phyloP scores from a whole-genome alignment of 176 grass and related monocot species.

The Metroxylon sagu region DNA sequence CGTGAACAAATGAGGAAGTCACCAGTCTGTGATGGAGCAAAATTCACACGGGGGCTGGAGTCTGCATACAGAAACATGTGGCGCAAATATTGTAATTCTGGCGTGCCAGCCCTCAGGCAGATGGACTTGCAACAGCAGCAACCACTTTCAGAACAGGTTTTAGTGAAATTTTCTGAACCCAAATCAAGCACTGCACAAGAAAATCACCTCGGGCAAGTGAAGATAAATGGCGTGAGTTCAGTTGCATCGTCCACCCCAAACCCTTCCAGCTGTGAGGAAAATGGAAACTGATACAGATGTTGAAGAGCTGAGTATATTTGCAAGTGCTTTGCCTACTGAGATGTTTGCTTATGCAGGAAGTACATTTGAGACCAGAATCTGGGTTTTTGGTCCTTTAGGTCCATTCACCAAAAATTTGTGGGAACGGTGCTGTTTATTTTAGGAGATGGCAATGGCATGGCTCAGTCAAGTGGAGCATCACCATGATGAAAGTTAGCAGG shows the following conservation, averaged over 20 bases:
- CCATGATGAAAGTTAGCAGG: too few species aligned
- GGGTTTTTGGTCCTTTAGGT: too few species aligned
- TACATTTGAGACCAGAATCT: too few species aligned
- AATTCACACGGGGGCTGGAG: slow-evolving; percentile 68
- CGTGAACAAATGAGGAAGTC: slow-evolving; percentile 82
- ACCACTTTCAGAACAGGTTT: slow-evolving; percentile 21
- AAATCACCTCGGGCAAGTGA: slow-evolving; percentile 14
- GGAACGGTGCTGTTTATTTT: too few species aligned
- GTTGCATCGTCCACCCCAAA: not conserved
- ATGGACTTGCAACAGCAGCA: slow-evolving; percentile 37
- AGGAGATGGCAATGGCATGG: too few species aligned
- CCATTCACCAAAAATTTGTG: too few species aligned
- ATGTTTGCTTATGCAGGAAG: too few species aligned
- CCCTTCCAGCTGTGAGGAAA: slow-evolving; percentile 21
- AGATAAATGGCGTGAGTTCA: slow-evolving; percentile 27
- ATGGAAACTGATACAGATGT: slow-evolving; percentile 22
- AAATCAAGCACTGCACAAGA: slow-evolving; percentile 28
- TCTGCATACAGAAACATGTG: slow-evolving; percentile 90
- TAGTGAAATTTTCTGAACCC: slow-evolving; percentile 26
- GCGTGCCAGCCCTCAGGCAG: slow-evolving; percentile 53
- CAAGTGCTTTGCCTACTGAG: not conserved
- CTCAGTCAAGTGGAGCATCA: too few species aligned
- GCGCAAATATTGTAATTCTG: slow-evolving; percentile 64
- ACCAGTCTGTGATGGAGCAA: slow-evolving; percentile 68
- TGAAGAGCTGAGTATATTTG: not conserved